Base-by-base conservation (phyloP, 176 grass and related monocot species). In the Triticum urartu region DNA sequence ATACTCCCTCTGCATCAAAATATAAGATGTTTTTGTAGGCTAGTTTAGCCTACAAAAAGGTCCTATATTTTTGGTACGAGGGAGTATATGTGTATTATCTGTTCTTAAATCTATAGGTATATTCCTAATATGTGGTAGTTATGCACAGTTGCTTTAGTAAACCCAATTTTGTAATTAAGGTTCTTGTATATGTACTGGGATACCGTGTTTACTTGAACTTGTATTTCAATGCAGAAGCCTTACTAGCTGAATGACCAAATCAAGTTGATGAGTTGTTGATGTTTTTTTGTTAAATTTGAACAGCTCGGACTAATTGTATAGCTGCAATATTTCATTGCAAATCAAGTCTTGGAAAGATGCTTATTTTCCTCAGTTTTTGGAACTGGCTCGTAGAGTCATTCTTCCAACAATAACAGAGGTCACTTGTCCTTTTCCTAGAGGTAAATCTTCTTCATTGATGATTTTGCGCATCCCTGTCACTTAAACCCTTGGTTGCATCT, bases 391-490 rank as follows among this genome's bases (percentile, higher is more conserved):
- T 11, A 17, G 1, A 1, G 6, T 64, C 22, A 0, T 0, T 34
- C 25, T 79, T 64, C 87, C 56, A 70, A 17, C 48, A 22, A 12
- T 84, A n/a, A 38, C 67, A 40, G 11, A 89, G 81, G 87, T 89
- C 14, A 26, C 71, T 2, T 80, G 26, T 32, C 11, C 1, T 88
- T 83, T 68, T 24, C 24, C 20, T 59, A 32, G 0, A n/a, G 32
- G 25, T 9, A 3, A 66, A 60, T 77, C 11, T 40, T 40, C 9
- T 40, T 40, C 39, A 40, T 9, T 9, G 17, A 59, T 68, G 67
- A 59, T 81, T 82, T 9, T 9, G 20, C 18, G 15, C 30, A 64
- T 75, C 0, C n/a, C 10, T 28, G 7, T 38, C 25, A 22, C 34
- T 35, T 68, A 77, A 11, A 21, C 74, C 11, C 3, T 68, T 68